Base-by-base conservation (phyloP, 2,329 filamentous ascomycete genomes). In the Colletotrichum magnum region DNA sequence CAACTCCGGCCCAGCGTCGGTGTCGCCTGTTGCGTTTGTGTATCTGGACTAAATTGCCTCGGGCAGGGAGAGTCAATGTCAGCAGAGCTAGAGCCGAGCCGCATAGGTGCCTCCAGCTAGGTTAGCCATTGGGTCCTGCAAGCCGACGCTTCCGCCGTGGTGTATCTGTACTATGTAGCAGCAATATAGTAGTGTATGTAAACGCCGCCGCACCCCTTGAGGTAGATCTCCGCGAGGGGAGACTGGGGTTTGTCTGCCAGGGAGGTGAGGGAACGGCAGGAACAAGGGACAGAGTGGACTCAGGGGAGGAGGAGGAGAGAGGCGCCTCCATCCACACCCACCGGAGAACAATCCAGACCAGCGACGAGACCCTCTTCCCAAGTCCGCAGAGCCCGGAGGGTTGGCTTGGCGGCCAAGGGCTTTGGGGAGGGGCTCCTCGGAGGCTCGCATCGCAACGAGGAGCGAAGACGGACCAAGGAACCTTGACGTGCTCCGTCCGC, bases 371-470 rank as follows among this genome's bases (percentile, higher is more conserved):
- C 43, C 26, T 26, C 15, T 12, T 28, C 16, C 32, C 45, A 32
- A 68, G 59, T 21, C 62, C 56, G 56, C 43, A 69, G 56, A 36
- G 50, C 24, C 56, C 54, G 48, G 47, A 54, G 24, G 51, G 26
- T 56, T 21, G 48, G 60, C 62, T 66, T 66, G 66, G 66, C 66
- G 32, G 54, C 51, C 66, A 69, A 66, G 66, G 51, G 43, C 32
- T 66, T 52, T 24, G 21, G 21, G 21, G 21, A 24, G 21, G 66
- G 56, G 53, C 24, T 36, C 32, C 52, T 21, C 21, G 21, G 21
- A 24, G 21, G 21, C 21, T 64, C 43, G 21, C 58, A 52, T 12
- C 58, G 32, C 45, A 60, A 36, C 50, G 48, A 41, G 32, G 39
- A n/a, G 48, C 24, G 59, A 56, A 39, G 50, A 54, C 61, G 61